A percentile compares a stretch with the other conserved stretches of the same genome.
phyloP scores from a whole-genome alignment of 495 filamentous ascomycete genomes.

The Annulohypoxylon moriforme region DNA sequence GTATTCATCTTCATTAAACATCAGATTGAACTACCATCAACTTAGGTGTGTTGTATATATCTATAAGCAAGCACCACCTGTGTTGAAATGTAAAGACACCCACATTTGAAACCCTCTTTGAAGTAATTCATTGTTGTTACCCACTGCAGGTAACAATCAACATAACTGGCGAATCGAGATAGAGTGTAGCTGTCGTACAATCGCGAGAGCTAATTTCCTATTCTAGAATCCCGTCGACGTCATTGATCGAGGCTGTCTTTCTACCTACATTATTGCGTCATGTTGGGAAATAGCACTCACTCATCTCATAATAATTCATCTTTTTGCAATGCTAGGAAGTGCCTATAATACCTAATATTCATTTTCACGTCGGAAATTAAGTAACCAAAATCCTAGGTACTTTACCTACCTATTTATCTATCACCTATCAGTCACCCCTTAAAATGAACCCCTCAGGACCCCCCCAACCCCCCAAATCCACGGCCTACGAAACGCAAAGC shows the following conservation, averaged over 20 bases:
- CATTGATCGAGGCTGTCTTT: conserved; percentile 21
- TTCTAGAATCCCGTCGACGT: conserved; percentile 27
- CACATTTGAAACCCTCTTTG: too few species aligned
- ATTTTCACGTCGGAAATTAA: too few species aligned
- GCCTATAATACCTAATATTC: background rate
- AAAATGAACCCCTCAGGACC: conserved; percentile 52
- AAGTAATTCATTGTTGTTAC: too few species aligned
- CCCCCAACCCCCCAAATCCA: conserved; percentile 64
- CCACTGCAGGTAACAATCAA: too few species aligned
- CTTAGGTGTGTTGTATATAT: too few species aligned
- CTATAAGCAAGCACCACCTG: too few species aligned
- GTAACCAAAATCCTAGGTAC: background rate
- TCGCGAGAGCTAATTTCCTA: conserved; percentile 10
- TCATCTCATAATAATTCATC: background rate
- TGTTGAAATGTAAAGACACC: too few species aligned
- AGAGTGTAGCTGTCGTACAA: background rate
- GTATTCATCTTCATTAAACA: too few species aligned
- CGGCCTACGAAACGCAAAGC: conserved; percentile 60
- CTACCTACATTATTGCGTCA: conserved; percentile 32
- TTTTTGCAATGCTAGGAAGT: background rate
- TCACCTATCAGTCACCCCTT: background rate
- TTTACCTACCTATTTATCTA: background rate
- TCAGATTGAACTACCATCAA: too few species aligned
- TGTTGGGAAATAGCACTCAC: background rate
- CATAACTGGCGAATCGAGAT: background rate